Conservation (phyloP, 1,284 basidiomycete species). For the Ceratobasidium sp. region DNA sequence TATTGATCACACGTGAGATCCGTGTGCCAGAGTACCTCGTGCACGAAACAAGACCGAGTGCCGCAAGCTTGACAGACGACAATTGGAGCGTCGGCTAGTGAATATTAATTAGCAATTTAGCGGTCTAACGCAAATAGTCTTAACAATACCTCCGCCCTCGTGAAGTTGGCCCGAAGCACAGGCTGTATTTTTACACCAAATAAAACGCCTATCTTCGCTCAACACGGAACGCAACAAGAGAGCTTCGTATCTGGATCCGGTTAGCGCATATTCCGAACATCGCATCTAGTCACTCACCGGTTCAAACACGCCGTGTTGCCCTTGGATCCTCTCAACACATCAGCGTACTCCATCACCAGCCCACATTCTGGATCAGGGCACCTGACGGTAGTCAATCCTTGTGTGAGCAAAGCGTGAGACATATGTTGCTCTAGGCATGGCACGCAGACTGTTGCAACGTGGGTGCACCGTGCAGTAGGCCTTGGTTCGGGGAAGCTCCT, state of each 20-base stretch:
- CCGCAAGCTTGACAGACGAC: constrained; percentile 3
- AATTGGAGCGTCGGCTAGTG: constrained; percentile 10
- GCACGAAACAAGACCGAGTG: constrained; percentile 24
- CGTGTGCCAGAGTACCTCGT: constrained; percentile 33
- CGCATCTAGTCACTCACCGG: neutral
- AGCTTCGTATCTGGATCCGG: constrained; percentile 21
- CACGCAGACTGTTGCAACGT: neutral
- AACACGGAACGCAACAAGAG: constrained; percentile 11
- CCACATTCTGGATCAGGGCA: neutral
- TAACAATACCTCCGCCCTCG: neutral
- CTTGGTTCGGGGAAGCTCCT: neutral
- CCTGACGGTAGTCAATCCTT: neutral
- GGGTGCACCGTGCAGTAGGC: neutral
- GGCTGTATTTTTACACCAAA: constrained; percentile 22
- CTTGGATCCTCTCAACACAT: neutral
- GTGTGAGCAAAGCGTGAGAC: neutral
- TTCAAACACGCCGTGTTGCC: neutral
- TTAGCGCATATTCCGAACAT: too few relatives aligned
- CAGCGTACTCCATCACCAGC: neutral
- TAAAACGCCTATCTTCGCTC: constrained; percentile 4
- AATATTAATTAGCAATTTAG: neutral
- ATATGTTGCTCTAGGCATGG: neutral
- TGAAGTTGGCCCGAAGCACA: constrained; percentile 23
- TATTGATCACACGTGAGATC: constrained; percentile 30
- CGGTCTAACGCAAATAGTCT: too few relatives aligned